Evolutionary conservation across 148 eudicot species (phyloP), one percentile per base, ranked within the genome.

Genomic region (Heliamphora exappendiculata): DNA sequence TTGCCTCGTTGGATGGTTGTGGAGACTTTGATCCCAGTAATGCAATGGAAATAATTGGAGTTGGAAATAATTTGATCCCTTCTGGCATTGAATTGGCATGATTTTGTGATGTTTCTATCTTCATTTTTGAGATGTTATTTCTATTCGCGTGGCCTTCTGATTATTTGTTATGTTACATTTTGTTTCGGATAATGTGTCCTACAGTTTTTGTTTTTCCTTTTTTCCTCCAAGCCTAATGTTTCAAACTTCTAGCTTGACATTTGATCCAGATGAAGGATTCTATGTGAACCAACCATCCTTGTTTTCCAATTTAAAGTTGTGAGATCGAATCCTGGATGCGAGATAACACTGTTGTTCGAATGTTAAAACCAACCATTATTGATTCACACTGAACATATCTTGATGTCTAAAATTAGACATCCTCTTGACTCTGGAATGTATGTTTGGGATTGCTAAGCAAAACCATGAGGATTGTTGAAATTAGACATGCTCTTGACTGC

Each of bases 21-120:
- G 1, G 53, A 13, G 34, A 42, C 44, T 24, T 67, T 24, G 51
- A 67, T 41, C 11, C 72, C 33, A 20, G 34, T 42, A 67, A 42
- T 22, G 33, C 51, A 51, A 24, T 67, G 51, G n/a, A 29, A 67
- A 67, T 67, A 67, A 67, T 67, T 22, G 51, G 34, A 67, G 50
- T 67, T 67, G 51, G n/a, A 29, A 67, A 67, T 67, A 67, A 67
- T 67, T 22, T 29, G 34, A 67, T 67, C 42, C 22, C 37, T 22
- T 67, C 6, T 12, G 33, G 13, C 12, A 28, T n/a, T n/a, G 33
- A 44, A 10, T 24, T 65, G 33, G 47, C 33, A 13, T 41, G 53
- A 67, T 24, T 67, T 42, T 29, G 42, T 42, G 47, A 42, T 53
- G 58, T 53, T 53, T 53, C 7, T 20, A 17, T 24, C 58, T 53